A percentile compares a stretch with the other conserved stretches of the same genome.
Evolutionary conservation across 2,329 filamentous ascomycete species (phyloP).

Genomic region (Cyanodermella asteris): DNA sequence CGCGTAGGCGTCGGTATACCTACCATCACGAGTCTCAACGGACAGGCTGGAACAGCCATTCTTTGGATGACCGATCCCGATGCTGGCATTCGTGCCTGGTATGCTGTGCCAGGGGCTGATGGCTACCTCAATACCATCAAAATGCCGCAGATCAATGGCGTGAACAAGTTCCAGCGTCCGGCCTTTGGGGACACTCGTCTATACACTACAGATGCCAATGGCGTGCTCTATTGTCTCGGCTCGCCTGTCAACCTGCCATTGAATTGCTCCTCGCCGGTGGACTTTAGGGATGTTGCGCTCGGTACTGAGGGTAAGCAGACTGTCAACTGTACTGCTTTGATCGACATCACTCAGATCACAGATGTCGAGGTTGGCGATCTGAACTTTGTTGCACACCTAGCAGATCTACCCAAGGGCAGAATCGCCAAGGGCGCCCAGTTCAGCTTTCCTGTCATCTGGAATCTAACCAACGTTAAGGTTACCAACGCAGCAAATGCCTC

Average conservation of each 20-base stretch:
- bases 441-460: slow-evolving; percentile 20
- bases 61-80: slow-evolving; percentile 13
- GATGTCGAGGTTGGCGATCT: slow-evolving; percentile 17
- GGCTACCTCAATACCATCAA: slow-evolving; percentile 10
- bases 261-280: slow-evolving; percentile 18
- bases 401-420: slow-evolving; percentile 17
- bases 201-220: slow-evolving; percentile 9
- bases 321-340: slow-evolving; percentile 18
- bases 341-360: slow-evolving; percentile 16
- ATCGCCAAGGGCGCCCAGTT: slow-evolving; percentile 17
- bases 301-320: slow-evolving; percentile 13
- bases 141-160: slow-evolving; percentile 9
- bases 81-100: slow-evolving; percentile 11
- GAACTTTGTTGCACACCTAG: slow-evolving; percentile 17
- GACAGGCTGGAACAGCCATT: slow-evolving; percentile 11
- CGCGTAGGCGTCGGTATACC: slow-evolving; percentile 15
- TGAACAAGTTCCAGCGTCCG: slow-evolving; percentile 12
- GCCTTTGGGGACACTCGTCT: slow-evolving; percentile 11
- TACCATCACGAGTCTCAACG: slow-evolving; percentile 9
- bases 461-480: slow-evolving; percentile 11
- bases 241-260: slow-evolving; percentile 22
- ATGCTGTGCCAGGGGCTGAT: slow-evolving; percentile 10
- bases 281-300: slow-evolving; percentile 18
- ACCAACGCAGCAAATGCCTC: slow-evolving; percentile 8
- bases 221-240: slow-evolving; percentile 11